A percentile compares a stretch with the other conserved stretches of the same genome.
phyloP scores from a whole-genome alignment of 176 grass and related monocot genomes.

The Raddia guianensis region DNA sequence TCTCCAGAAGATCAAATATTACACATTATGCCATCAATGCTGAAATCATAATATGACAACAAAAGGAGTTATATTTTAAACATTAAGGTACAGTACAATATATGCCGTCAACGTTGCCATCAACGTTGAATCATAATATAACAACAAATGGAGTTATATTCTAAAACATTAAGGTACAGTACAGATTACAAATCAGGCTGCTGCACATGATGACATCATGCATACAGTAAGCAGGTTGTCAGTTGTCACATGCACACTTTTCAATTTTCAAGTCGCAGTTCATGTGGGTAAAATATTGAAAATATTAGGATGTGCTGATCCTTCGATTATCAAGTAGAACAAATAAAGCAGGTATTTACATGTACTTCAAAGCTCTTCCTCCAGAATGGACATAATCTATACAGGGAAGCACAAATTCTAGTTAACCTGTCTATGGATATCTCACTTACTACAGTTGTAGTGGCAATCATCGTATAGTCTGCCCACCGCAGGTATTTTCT shows the following conservation, averaged over 20 bases:
- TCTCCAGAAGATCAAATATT: conserved; percentile 15
- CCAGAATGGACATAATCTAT: conserved; percentile 18
- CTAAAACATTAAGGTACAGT: conserved; percentile 15
- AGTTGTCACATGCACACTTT: not conserved
- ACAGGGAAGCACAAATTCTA: not conserved
- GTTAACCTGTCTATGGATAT: conserved; percentile 20
- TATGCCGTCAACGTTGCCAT: not conserved
- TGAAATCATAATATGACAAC: conserved; percentile 13
- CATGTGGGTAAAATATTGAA: not conserved
- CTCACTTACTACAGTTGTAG: conserved; percentile 72
- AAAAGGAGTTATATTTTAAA: not conserved
- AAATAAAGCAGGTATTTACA: conserved; percentile 11
- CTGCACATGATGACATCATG: not conserved
- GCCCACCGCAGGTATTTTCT: conserved; percentile 92
- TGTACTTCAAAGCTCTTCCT: not conserved
- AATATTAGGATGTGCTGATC: not conserved
- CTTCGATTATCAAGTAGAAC: not conserved
- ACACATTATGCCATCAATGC: not conserved
- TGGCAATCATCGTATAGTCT: conserved; percentile 98
- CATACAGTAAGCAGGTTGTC: conserved; percentile 5
- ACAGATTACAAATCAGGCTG: not conserved
- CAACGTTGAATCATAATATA: not conserved
- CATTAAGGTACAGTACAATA: conserved; percentile 1
- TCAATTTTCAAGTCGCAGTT: not conserved
- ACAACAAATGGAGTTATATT: conserved; percentile 6